Base-by-base conservation (phyloP, 2,329 filamentous ascomycete species). In the Cladosporium sp. region DNA sequence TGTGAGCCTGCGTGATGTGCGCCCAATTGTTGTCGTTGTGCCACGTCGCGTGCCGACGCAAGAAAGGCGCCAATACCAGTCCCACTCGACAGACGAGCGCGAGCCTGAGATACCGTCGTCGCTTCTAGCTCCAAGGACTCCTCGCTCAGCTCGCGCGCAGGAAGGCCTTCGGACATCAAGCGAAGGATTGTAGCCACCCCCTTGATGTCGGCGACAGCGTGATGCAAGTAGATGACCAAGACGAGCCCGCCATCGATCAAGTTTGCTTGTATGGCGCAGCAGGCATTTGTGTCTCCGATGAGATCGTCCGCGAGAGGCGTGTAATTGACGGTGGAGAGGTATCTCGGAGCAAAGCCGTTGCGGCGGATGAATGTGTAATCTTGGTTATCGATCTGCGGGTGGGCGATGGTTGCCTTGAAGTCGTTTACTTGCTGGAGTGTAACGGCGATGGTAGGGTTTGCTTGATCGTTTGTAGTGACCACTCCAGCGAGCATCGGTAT, bases 201-300 rank as follows among this genome's bases (percentile, higher is more conserved):
- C 4, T 65, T 30, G 30, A 68, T 64, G 59, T 73, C 71, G 6
- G 68, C 69, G 4, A 72, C 68, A 0, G 68, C 65, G 32, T 71
- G 68, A 38, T 73, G 69, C 2, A 74, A 49, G 47, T 64, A 71
- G 32, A 74, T 52, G 24, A 65, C 66, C 10, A 72, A 62, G 30
- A 74, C 28, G 8, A 73, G 65, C 24, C 71, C 71, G 26, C 68
- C 69, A 8, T 66, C 21, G 65, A 73, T 65, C 66, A 72, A 69
- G 57, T 64, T 71, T 10, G 65, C 69, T 32, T 72, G 71, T 12
- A 71, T 67, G 7, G 69, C 65, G 47, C 72, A 71, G n/a, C 62
- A 66, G 11, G 69, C 66, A n/a, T 38, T 66, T 15, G 28, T 38
- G 1, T 57, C 47, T 3, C 58, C 58, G 24, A 65, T 44, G n/a